These are phyloP conservation scores for Cucumis sativus DNA, from an alignment of 306 rosid species.

Conservation along the genomic window DNA sequence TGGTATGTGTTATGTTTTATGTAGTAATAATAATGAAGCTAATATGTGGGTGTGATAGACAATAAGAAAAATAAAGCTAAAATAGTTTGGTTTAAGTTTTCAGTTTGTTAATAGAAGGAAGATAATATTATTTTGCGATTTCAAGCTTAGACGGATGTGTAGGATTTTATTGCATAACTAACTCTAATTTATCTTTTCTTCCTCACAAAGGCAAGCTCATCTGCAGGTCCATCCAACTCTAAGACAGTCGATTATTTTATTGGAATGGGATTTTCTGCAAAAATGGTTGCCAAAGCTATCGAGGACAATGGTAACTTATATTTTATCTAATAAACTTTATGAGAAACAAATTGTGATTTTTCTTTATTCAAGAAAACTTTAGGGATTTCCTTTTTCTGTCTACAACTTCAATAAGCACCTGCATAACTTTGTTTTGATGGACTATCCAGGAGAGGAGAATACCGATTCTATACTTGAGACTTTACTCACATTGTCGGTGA, in stretches of 20 bases:
- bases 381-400: background rate
- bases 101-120: background rate
- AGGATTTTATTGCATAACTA: slow-evolving; percentile 13
- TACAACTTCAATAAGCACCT: slow-evolving; percentile 3
- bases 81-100: background rate
- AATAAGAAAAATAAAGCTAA: background rate
- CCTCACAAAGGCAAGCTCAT: slow-evolving; percentile 44
- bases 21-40: background rate
- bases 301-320: slow-evolving; percentile 56
- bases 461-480: slow-evolving; percentile 53
- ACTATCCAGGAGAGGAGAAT: slow-evolving; percentile 68
- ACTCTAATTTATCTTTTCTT: slow-evolving; percentile 11
- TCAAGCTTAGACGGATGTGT: background rate
- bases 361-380: background rate
- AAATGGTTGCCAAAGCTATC: slow-evolving; percentile 63
- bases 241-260: slow-evolving; percentile 54
- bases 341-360: background rate
- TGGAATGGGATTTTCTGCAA: slow-evolving; percentile 67
- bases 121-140: background rate
- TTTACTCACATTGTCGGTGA: slow-evolving; percentile 64
- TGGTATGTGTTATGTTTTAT: background rate
- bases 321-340: background rate
- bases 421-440: slow-evolving; percentile 19
- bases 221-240: slow-evolving; percentile 49
- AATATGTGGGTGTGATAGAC: background rate